A percentile compares a stretch with the other conserved stretches of the same genome.
Conservation (phyloP, 208 protist species). For the Crithidia expoeki region DNA sequence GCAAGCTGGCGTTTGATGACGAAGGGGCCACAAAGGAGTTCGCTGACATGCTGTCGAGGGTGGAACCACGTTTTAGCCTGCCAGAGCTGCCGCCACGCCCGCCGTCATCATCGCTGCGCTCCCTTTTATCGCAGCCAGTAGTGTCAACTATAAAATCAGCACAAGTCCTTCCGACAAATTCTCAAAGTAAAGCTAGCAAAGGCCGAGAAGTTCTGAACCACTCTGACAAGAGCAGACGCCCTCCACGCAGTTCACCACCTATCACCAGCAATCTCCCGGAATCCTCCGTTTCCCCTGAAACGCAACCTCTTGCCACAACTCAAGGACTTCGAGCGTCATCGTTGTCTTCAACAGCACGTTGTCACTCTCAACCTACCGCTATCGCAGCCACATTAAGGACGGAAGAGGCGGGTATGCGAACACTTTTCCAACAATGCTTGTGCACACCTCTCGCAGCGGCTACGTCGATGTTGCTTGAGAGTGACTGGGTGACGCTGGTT, state of each 20-base stretch:
- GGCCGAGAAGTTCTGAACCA: not conserved
- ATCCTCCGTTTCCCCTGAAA: not conserved
- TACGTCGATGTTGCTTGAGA: constrained; percentile 20
- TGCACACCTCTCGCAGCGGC: constrained; percentile 8
- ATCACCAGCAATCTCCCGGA: not conserved
- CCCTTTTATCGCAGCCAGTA: not conserved
- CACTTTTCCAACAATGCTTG: constrained; percentile 25
- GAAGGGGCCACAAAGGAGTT: not conserved
- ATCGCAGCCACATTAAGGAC: not conserved
- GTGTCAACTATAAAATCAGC: not conserved
- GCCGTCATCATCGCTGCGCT: constrained; percentile 8
- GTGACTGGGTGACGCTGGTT: constrained; percentile 29
- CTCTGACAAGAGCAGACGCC: not conserved
- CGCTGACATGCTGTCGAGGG: not conserved
- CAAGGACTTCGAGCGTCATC: no score
- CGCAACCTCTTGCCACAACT: not conserved
- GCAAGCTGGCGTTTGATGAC: constrained; percentile 19
- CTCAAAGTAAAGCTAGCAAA: not conserved
- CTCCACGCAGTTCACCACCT: not conserved
- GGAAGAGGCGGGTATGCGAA: constrained; percentile 8
- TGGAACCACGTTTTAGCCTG: not conserved
- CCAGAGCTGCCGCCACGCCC: constrained; percentile 13
- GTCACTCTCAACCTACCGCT: not conserved
- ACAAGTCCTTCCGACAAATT: not conserved
- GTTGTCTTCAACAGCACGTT: not conserved